Conservation (phyloP, 176 grass and related monocot genomes). For the Paspalum notatum region DNA sequence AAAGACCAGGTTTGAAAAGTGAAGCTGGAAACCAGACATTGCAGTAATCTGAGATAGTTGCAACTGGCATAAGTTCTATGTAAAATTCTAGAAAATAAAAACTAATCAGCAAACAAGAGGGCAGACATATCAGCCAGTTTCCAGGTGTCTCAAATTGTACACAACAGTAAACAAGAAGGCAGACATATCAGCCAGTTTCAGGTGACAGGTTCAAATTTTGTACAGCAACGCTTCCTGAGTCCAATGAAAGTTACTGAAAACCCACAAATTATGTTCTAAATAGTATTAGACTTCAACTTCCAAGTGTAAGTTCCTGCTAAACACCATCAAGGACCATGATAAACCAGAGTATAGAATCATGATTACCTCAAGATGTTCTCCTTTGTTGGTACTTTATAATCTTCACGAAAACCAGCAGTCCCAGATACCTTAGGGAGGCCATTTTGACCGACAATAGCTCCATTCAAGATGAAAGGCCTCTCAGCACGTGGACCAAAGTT, state of each 20-base stretch:
- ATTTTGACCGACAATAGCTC: conserved; percentile 36
- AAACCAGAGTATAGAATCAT: conserved; percentile 17
- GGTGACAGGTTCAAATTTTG: conserved; percentile 8
- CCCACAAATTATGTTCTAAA: background rate
- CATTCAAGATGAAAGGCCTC: conserved; percentile 48
- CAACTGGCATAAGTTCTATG: background rate
- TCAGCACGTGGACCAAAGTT: conserved; percentile 46
- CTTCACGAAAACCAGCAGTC: conserved; percentile 29
- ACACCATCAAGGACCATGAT: conserved; percentile 1
- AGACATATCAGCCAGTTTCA: background rate
- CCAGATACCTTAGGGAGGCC: conserved; percentile 40
- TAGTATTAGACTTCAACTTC: conserved; percentile 11
- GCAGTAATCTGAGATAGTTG: background rate
- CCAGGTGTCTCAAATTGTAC: background rate
- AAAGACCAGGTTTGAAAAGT: background rate
- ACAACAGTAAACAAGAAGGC: too few species aligned
- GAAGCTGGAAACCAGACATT: background rate
- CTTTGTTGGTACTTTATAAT: conserved; percentile 26
- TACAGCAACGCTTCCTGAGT: background rate
- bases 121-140: background rate
- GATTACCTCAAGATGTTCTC: conserved; percentile 50
- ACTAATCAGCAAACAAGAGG: background rate
- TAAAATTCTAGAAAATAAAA: background rate
- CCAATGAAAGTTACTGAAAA: conserved; percentile 14
- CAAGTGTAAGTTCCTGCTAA: conserved; percentile 3